Evolutionary conservation across 2,329 filamentous ascomycete species (phyloP).

Genomic region (Colletotrichum sp.): DNA sequence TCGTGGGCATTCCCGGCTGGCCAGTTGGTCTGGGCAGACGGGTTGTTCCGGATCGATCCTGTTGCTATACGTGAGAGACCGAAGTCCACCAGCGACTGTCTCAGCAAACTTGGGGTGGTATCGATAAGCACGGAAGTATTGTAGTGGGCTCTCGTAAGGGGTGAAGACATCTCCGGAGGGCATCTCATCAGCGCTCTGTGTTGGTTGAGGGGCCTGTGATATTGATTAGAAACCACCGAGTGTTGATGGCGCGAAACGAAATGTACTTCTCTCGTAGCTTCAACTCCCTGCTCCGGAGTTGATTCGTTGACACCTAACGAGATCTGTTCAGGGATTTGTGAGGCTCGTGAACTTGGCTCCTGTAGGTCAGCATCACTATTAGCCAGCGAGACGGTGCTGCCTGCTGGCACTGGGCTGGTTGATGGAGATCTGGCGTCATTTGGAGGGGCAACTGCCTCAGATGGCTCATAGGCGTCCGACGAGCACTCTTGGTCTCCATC

Average conservation of each 20-base stretch:
- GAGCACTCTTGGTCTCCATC: slow-evolving; percentile 21
- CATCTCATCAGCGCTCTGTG: slow-evolving; percentile 20
- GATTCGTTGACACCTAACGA: slow-evolving; percentile 21
- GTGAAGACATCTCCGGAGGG: slow-evolving; percentile 24
- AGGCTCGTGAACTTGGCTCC: slow-evolving; percentile 24
- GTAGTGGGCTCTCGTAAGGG: slow-evolving; percentile 84
- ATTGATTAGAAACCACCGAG: slow-evolving; percentile 25
- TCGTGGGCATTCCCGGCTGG: slow-evolving; percentile 71
- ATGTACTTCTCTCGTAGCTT: slow-evolving; percentile 49
- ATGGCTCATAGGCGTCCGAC: slow-evolving; percentile 63
- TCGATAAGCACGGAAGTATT: slow-evolving; percentile 84
- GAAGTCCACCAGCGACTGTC: slow-evolving; percentile 76
- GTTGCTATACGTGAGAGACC: slow-evolving; percentile 93
- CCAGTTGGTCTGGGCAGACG: slow-evolving; percentile 79
- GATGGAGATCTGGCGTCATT: slow-evolving; percentile 64
- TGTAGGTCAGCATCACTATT: slow-evolving; percentile 31
- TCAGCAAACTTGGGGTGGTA: slow-evolving; percentile 81
- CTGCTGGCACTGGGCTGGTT: slow-evolving; percentile 27
- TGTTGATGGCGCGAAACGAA: slow-evolving; percentile 29
- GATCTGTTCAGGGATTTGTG: slow-evolving; percentile 21
- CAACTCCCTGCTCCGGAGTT: slow-evolving; percentile 29
- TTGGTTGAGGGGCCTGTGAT: background rate
- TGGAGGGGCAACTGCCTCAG: slow-evolving; percentile 44
- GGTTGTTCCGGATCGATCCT: slow-evolving; percentile 78
- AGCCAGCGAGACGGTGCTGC: slow-evolving; percentile 25